Percentiles rank a stretch among this genome's conserved stretches.
Evolutionary conservation across 352 stramenopile species (phyloP).

Genomic region (Phytophthora fragariae): DNA sequence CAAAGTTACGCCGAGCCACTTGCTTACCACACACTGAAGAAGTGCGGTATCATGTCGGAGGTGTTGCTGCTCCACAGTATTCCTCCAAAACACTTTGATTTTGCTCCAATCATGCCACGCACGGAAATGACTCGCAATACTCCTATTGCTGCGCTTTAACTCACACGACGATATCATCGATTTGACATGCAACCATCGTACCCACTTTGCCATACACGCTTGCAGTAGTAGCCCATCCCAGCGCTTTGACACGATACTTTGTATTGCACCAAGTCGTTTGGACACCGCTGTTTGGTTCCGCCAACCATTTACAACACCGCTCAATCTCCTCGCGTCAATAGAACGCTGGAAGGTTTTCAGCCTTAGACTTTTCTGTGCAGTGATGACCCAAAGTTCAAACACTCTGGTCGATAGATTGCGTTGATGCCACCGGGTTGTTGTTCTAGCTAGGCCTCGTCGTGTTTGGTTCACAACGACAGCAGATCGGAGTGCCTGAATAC

Average conservation of each 20-base stretch:
- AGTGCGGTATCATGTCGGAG: constrained; percentile 6
- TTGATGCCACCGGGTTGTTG: constrained; percentile 22
- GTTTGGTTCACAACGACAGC: constrained; percentile 3
- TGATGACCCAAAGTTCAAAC: constrained; percentile 17
- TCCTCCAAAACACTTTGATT: neutral
- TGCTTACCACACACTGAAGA: constrained; percentile 17
- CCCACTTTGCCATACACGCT: constrained; percentile 23
- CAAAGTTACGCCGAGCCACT: constrained; percentile 42
- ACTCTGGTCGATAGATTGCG: constrained; percentile 7
- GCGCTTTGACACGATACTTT: constrained; percentile 16
- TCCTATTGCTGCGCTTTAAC: constrained; percentile 14
- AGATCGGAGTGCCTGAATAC: constrained; percentile 11
- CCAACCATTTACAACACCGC: constrained; percentile 13
- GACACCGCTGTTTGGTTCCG: neutral
- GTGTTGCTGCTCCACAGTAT: constrained; percentile 10
- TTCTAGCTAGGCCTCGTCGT: constrained; percentile 4
- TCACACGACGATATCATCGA: constrained; percentile 5
- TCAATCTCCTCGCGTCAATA: constrained; percentile 13
- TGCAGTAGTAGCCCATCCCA: constrained; percentile 8
- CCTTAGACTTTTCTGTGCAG: neutral
- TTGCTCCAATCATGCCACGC: constrained; percentile 26
- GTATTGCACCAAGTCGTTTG: constrained; percentile 1
- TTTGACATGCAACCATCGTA: constrained; percentile 11
- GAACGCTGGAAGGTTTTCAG: constrained; percentile 4
- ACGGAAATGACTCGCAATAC: constrained; percentile 19